Conservation (phyloP, 441 rosid genomes). For the Caryocar brasiliense region DNA sequence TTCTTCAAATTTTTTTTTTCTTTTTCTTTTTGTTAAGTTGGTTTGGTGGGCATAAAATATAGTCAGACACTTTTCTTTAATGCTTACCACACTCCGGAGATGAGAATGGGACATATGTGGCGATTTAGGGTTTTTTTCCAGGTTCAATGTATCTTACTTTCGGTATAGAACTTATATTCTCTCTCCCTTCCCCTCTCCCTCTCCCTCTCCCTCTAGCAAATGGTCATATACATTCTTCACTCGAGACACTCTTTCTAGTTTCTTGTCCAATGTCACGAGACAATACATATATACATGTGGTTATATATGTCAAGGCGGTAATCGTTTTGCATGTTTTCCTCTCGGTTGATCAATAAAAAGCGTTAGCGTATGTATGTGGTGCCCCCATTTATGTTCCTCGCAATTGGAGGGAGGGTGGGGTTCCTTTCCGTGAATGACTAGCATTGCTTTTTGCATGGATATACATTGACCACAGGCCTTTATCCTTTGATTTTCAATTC, state of each 20-base stretch:
- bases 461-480: slow-evolving; percentile 15
- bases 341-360: not conserved
- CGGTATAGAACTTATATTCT: slow-evolving; percentile 43
- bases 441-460: slow-evolving; percentile 16
- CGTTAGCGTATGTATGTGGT: too few species aligned
- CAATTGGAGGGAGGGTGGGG: not conserved
- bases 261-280: not conserved
- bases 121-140: slow-evolving; percentile 20
- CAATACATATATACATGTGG: not conserved
- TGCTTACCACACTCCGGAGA: not conserved
- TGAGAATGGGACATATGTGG: not conserved
- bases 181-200: slow-evolving; percentile 8
- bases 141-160: slow-evolving; percentile 61
- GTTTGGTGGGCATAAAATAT: not conserved
- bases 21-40: not conserved
- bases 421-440: slow-evolving; percentile 12
- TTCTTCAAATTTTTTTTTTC: too few species aligned
- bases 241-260: not conserved
- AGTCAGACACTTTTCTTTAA: not conserved
- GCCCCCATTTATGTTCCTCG: slow-evolving; percentile 1
- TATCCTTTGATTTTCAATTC: slow-evolving; percentile 3
- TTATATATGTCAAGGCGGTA: not conserved
- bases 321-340: slow-evolving; percentile 3
- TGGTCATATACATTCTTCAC: slow-evolving; percentile 8
- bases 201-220: slow-evolving; percentile 2